phyloP scores from a whole-genome alignment of 345 rosid genomes.

The Hypericum androsaemum region DNA sequence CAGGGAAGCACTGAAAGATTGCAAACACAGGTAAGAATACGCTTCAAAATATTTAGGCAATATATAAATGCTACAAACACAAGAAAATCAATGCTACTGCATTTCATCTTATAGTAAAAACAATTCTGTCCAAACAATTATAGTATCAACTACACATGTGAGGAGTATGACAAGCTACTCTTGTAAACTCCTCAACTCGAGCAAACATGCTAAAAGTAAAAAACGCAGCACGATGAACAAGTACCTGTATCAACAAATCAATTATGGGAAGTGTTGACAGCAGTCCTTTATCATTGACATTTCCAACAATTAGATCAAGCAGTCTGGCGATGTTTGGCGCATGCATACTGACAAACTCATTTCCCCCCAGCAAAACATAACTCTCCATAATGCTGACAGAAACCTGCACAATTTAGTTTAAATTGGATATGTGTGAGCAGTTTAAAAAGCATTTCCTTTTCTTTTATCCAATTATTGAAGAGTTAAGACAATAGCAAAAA shows the following conservation, averaged over 20 bases:
- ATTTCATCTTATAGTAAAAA: too few species aligned
- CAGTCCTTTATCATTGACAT: conserved; percentile 81
- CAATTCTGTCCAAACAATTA: too few species aligned
- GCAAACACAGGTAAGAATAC: neutral
- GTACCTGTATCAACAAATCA: conserved; percentile 83
- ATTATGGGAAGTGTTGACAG: conserved; percentile 74
- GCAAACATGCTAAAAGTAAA: too few species aligned
- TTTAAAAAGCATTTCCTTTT: too few species aligned
- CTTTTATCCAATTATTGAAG: too few species aligned
- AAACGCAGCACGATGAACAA: neutral
- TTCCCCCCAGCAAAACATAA: conserved; percentile 71
- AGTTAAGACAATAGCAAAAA: too few species aligned
- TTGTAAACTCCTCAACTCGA: too few species aligned
- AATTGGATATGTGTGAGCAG: neutral
- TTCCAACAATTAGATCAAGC: conserved; percentile 86
- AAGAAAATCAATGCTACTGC: too few species aligned
- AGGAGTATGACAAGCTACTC: too few species aligned
- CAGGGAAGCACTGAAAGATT: conserved; percentile 67
- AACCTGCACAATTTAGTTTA: conserved; percentile 45
- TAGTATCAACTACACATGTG: too few species aligned
- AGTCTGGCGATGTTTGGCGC: conserved; percentile 76
- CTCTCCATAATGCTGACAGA: conserved; percentile 72
- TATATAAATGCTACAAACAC: too few species aligned
- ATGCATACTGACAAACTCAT: conserved; percentile 67
- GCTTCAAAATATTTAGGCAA: neutral